These are phyloP conservation scores for Yamadazyma membranifaciens DNA, from an alignment of 1,139 yeast species.

Conservation along the genomic window DNA sequence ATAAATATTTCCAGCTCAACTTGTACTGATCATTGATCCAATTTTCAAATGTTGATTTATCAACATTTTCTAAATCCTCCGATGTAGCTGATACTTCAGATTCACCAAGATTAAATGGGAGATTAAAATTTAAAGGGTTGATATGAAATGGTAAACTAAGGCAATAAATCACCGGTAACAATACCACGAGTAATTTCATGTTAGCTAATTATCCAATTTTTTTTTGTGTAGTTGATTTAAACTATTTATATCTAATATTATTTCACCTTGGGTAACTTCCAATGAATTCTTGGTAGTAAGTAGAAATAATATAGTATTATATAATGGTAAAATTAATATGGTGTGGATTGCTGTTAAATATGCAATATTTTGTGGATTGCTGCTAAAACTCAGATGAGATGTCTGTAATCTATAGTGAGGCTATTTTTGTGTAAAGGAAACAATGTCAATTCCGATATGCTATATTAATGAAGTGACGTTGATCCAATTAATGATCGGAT, in stretches of 20 bases:
- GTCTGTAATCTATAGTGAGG: too few relatives aligned
- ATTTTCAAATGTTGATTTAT: constrained; percentile 38
- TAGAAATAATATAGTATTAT: too few relatives aligned
- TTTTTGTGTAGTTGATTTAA: neutral
- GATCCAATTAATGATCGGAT: too few relatives aligned
- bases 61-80: constrained; percentile 3
- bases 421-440: too few relatives aligned
- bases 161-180: neutral
- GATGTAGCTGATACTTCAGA: neutral
- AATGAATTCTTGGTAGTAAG: too few relatives aligned
- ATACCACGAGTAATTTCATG: neutral
- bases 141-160: neutral
- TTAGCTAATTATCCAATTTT: neutral
- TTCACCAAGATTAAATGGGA: neutral
- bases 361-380: too few relatives aligned
- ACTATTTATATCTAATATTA: neutral
- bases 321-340: too few relatives aligned
- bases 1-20: constrained; percentile 51
- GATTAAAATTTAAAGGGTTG: neutral
- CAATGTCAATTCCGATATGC: too few relatives aligned
- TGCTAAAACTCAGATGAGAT: too few relatives aligned
- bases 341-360: too few relatives aligned
- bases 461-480: too few relatives aligned
- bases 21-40: constrained; percentile 58
- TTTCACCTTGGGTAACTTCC: too few relatives aligned